phyloP scores from a whole-genome alignment of 108 stramenopile genomes.

The Nitzschia palea region DNA sequence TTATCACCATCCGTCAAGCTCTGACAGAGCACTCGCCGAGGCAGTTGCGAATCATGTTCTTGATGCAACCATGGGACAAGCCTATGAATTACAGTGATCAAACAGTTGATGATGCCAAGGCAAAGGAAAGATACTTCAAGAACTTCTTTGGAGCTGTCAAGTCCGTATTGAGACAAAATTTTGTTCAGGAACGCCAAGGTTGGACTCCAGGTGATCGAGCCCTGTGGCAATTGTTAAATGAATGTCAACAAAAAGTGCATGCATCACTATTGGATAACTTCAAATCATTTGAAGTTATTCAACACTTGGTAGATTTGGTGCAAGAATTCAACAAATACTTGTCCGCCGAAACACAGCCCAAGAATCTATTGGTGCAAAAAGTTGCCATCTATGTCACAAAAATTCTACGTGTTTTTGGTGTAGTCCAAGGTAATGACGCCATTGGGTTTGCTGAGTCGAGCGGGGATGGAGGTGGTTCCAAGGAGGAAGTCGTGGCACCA shows the following conservation, averaged over 20 bases:
- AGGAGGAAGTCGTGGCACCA: conserved; percentile 60
- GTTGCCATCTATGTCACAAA: conserved; percentile 88
- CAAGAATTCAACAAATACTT: conserved; percentile 85
- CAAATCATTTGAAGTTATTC: conserved; percentile 87
- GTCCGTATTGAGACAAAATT: conserved; percentile 72
- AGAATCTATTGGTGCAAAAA: conserved; percentile 67
- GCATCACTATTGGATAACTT: conserved; percentile 91
- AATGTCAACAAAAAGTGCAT: conserved; percentile 60
- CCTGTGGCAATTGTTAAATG: conserved; percentile 51
- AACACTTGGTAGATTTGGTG: conserved; percentile 74
- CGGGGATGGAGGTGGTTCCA: conserved; percentile 30
- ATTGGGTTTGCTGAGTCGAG: conserved; percentile 76
- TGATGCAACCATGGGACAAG: conserved; percentile 91
- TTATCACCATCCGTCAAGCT: conserved; percentile 93
- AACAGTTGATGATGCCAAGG: conserved; percentile 92
- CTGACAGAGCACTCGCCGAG: conserved; percentile 80
- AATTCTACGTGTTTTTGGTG: conserved; percentile 88
- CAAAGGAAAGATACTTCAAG: conserved; percentile 86
- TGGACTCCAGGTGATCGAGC: conserved; percentile 55
- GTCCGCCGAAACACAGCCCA: conserved; percentile 36
- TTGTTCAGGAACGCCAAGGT: conserved; percentile 59
- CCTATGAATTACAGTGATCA: conserved; percentile 96
- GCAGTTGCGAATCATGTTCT: conserved; percentile 91
- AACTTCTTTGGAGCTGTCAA: conserved; percentile 94
- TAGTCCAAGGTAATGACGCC: conserved; percentile 70